These are phyloP conservation scores for Rhodotorula sp. DNA, from an alignment of 1,284 basidiomycete species.

Conservation along the genomic window DNA sequence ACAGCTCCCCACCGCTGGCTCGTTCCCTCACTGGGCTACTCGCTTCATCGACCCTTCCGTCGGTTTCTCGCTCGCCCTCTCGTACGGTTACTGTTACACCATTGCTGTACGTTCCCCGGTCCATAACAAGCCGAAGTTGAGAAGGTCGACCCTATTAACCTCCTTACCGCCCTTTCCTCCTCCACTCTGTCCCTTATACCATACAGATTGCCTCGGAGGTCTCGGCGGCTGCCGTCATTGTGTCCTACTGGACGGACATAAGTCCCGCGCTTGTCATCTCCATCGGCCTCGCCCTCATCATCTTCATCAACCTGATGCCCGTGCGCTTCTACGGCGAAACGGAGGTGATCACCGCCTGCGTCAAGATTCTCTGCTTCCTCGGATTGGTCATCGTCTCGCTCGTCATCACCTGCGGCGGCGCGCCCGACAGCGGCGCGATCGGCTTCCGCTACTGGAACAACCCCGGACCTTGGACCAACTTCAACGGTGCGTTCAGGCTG, in stretches of 20 bases:
- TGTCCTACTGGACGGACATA: conserved; percentile 53
- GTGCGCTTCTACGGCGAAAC: conserved; percentile 34
- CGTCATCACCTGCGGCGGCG: conserved; percentile 66
- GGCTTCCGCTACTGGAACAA: conserved; percentile 69
- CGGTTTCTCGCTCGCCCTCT: conserved; percentile 25
- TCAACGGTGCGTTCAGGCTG: conserved; percentile 12
- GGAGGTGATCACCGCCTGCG: conserved; percentile 22
- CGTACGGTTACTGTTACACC: conserved; percentile 25
- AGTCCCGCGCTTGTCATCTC: conserved; percentile 30
- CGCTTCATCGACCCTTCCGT: conserved; percentile 24
- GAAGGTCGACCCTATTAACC: background rate
- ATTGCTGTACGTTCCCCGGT: conserved; percentile 16
- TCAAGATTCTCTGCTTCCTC: conserved; percentile 36
- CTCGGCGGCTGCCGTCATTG: conserved; percentile 33
- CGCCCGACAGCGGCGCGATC: conserved; percentile 63
- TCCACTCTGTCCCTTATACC: background rate
- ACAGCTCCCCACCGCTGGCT: conserved; percentile 33
- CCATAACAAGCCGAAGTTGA: background rate
- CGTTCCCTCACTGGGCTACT: conserved; percentile 30
- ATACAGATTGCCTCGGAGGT: conserved; percentile 29
- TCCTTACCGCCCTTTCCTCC: background rate
- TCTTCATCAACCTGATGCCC: conserved; percentile 32
- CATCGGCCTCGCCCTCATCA: conserved; percentile 24
- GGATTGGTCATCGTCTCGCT: conserved; percentile 25
- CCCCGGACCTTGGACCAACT: conserved; percentile 13